Base-by-base conservation (phyloP, 345 rosid genomes). In the Populus tremula region DNA sequence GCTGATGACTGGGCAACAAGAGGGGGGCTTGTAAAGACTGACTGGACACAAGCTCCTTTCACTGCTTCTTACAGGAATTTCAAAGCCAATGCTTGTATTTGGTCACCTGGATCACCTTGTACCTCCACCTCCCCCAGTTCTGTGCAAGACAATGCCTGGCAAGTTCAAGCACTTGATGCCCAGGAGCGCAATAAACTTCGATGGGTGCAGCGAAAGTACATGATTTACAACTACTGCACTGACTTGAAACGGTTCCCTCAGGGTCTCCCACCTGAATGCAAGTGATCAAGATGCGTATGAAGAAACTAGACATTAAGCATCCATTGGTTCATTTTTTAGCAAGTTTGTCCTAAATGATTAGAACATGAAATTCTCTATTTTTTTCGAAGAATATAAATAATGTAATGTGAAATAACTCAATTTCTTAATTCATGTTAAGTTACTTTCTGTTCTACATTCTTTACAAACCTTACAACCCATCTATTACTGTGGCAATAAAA, bases 141-240 rank as follows among this genome's bases (percentile, higher is more conserved):
- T 1, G 12, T 54, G 27, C 18, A 72, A 45, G 47, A 72, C 65
- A 72, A 45, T 0, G 9, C 41, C 0, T 74, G 77, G 70, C 77
- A 64, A 29, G 59, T 45, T 35, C 77, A 74, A 43, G 43, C 23
- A 17, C 65, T 72, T 8, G 49, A 72, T 33, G 75, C 75, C 65
- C 8, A 21, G 1, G 77, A 70, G 20, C 41, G 77, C 43, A 64
- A 74, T 45, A 63, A 70, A 3, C 69, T 74, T 14, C 61, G 77
- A 11, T 64, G 70, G 77, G 77, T 74, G 29, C 77, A 74, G 4
- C 53, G 64, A 6, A 74, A 64, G 62, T 63, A 29, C 59, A 74
- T 74, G 77, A 64, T 74, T 4, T 74, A 74, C 69, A 74, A 74
- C 69, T 74, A 74, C 41, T 74, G 77, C 77, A 27, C 45, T 2